Base-by-base conservation (phyloP, 805 yeast genomes). In the Wickerhamiella dianesei region DNA sequence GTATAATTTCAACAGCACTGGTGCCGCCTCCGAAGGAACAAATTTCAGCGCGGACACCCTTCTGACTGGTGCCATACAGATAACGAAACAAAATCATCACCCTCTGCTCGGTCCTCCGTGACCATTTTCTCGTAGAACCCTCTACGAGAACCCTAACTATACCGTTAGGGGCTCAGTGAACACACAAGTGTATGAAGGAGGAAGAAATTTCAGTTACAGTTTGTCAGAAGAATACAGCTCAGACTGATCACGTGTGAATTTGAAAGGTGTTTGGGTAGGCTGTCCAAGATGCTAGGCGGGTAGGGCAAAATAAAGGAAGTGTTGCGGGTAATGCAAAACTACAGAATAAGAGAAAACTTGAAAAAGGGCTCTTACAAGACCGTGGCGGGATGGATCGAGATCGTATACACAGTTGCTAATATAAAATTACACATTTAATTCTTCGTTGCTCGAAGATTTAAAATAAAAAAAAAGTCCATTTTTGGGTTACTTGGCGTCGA, bases 41-140 rank as follows among this genome's bases (percentile, higher is more conserved):
- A 54, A 51, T 49, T 50, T 51, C 54, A 51, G 45, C 48, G 43
- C 29, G 32, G 21, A 47, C 41, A 52, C 55, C 48, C 25, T 58
- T 60, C 58, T 52, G 64, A 58, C 64, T 59, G 64, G 64, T 59
- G 64, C 64, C 56, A 50, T 44, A 59, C 62, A 59, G 61, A 57
- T 25, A 6, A 6, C 32, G 32, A 47, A 49, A 45, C 45, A 48
- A 19, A 20, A 39, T 39, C 41, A 39, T 39, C 41, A 39, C 32
- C 6, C 32, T 39, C 5, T 17, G 41, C 41, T 19, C 18, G 6
- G 22, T 20, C 25, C 18, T 18, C 17, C 9, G 6, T 12, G 25
- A 20, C 9, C 41, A 6, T 14, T 14, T 22, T 17, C n/a, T 21
- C 25, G 25, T 20, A 18, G 25, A 39, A 14, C 41, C 41, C 41